Conservation (phyloP, 352 stramenopile species). For the Pythium guiyangense region DNA sequence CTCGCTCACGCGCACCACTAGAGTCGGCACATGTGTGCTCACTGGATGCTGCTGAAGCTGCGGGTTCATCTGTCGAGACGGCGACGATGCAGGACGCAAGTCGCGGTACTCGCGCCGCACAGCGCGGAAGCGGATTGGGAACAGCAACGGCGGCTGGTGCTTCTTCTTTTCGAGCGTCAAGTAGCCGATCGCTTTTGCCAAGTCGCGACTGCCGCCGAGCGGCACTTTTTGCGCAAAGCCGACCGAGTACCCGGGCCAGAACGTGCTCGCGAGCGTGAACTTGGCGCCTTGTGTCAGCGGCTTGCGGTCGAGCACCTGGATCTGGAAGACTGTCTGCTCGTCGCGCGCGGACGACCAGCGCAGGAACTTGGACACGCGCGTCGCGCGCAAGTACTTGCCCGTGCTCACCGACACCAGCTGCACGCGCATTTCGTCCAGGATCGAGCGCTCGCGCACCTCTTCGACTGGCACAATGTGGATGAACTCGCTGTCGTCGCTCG, state of each 20-base stretch:
- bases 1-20: slow-evolving; percentile 43
- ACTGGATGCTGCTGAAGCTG: background rate
- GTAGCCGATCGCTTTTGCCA: slow-evolving; percentile 53
- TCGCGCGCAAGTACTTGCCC: slow-evolving; percentile 54
- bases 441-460: slow-evolving; percentile 45
- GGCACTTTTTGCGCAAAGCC: slow-evolving; percentile 57
- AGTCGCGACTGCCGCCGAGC: slow-evolving; percentile 35
- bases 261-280: slow-evolving; percentile 57
- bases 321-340: slow-evolving; percentile 58
- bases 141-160: slow-evolving; percentile 49
- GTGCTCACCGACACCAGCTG: slow-evolving; percentile 45
- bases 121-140: slow-evolving; percentile 54
- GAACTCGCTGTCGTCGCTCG: slow-evolving; percentile 37
- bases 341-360: slow-evolving; percentile 52
- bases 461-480: slow-evolving; percentile 51
- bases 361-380: slow-evolving; percentile 62
- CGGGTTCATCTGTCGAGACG: slow-evolving; percentile 12
- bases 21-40: slow-evolving; percentile 13
- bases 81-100: slow-evolving; percentile 15
- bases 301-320: slow-evolving; percentile 50
- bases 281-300: slow-evolving; percentile 39
- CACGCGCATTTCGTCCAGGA: slow-evolving; percentile 57
- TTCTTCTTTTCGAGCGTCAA: slow-evolving; percentile 68
- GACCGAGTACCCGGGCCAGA: slow-evolving; percentile 42
- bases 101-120: slow-evolving; percentile 29